A percentile compares a stretch with the other conserved stretches of the same genome.
Conservation (phyloP, 768 basidiomycete genomes). For the Multifurca ochricompacta region DNA sequence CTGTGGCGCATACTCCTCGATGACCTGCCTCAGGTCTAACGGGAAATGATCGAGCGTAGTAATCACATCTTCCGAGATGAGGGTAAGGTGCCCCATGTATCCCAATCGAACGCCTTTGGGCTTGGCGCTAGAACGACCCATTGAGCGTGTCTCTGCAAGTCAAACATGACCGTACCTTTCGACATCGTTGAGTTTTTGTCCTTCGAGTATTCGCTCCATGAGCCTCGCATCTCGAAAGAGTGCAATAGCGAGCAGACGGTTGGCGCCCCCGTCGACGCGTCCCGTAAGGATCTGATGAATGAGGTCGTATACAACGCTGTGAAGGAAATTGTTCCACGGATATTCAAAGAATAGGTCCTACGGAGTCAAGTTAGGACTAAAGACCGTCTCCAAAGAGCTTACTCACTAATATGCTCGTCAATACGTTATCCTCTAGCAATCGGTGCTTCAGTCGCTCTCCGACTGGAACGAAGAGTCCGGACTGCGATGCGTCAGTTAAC, state of each 20-base stretch:
- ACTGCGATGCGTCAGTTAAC: constrained; percentile 27
- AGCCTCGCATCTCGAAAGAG: constrained; percentile 82
- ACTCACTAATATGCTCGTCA: constrained; percentile 72
- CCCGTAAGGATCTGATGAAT: constrained; percentile 94
- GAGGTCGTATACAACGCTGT: constrained; percentile 93
- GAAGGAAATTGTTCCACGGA: constrained; percentile 97
- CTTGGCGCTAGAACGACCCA: constrained; percentile 41
- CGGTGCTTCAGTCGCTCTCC: constrained; percentile 77
- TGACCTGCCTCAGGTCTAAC: constrained; percentile 56
- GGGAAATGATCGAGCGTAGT: constrained; percentile 85
- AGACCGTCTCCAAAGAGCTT: background rate
- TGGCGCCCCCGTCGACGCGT: constrained; percentile 70
- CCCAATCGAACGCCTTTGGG: constrained; percentile 77
- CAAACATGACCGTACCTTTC: constrained; percentile 47
- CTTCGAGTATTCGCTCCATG: constrained; percentile 81
- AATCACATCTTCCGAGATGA: constrained; percentile 93
- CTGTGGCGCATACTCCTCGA: constrained; percentile 64
- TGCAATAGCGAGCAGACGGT: constrained; percentile 74
- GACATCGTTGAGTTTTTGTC: constrained; percentile 69
- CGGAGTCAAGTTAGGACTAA: constrained; percentile 8
- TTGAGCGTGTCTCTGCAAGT: constrained; percentile 1
- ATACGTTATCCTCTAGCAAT: constrained; percentile 66
- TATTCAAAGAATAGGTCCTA: constrained; percentile 94
- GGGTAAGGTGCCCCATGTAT: constrained; percentile 94
- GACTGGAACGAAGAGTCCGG: constrained; percentile 40